Evolutionary conservation across 225 moss, liverwort and hornwort species (phyloP), one percentile per base, ranked within the genome.

Genomic region (Marchantia polymorpha): DNA sequence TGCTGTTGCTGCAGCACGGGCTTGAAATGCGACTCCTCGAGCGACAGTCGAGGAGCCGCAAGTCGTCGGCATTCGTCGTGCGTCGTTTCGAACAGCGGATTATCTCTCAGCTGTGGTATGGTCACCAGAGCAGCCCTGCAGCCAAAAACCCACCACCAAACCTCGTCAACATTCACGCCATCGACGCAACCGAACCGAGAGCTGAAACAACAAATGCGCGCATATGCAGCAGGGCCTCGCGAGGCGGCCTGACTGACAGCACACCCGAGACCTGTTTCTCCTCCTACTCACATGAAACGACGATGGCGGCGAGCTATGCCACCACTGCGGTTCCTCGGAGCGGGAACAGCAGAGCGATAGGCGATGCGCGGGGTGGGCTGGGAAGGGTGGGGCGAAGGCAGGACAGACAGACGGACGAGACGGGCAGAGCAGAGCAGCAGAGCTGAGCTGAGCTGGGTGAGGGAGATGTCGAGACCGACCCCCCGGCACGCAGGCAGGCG

Each of bases 41-140:
- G 76, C 20, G 82, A 84, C 14, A 79, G 69, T 79, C 81, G 81
- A 70, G 83, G 64, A 29, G 81, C 16, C 22, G 79, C 50, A 58
- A 70, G 20, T 59, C 79, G 70, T 52, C 56, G 77, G 31, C 29
- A 70, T 69, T 68, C 74, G 52, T 50, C 75, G 10, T 61, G 50
- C 22, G 50, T 74, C 51, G 71, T 70, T 65, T 87, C 84, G 47
- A 81, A 84, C 23, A 87, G 59, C 3, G 87, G 87, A 77, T 87
- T 87, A 26, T 87, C 84, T 52, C 77, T 87, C 47, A 87, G 71
- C 81, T 46, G 74, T 52, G 86, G 83, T 78, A 75, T 27, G 5
- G 69, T 67, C 79, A 76, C 73, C 72, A 59, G 71, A 11, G 64
- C 79, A 75, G 78, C 79, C 75, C 80, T 84, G 81, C 23, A 49